Base-by-base conservation (phyloP, 73 alveolate species). In the Breviolum minutum region DNA sequence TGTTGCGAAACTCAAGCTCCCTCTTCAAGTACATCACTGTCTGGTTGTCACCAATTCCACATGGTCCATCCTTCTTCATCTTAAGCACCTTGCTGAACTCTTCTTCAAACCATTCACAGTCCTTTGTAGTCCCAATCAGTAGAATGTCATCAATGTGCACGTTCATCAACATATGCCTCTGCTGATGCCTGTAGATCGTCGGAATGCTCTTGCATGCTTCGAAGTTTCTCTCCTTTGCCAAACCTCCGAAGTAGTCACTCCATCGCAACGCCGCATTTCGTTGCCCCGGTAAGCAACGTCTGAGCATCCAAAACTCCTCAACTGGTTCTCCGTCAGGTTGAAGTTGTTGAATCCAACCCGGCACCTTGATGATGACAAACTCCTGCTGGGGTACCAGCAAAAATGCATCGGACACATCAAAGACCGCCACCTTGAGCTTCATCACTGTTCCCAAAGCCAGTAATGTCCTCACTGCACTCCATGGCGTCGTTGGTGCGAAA, bases 351-450 rank as follows among this genome's bases (percentile, higher is more conserved):
- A 81, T 48, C 90, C 90, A 81, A 4, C 0, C 16, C 2, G 90
- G 90, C 0, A 81, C 69, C 17, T 81, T 69, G 7, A 40, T 54
- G 17, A 13, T 5, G 1, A 81, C 90, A 19, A 54, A 40, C 48
- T 40, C 69, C 32, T 40, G 66, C 70, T 81, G 90, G 1, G 19
- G 22, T 2, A 81, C 90, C 19, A 48, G 70, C 0, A 81, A 3
- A 16, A 48, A n/a, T n/a, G n/a, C n/a, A n/a, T n/a, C n/a, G n/a
- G n/a, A 81, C 90, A 81, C 32, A 40, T 81, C 90, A 66, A 81
- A 8, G 11, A 48, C 68, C 0, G 71, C 13, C 4, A 81, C 7
- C 8, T 16, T 17, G 14, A 40, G 24, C 20, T 13, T 7, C 26
- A 22, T 12, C 8, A 54, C 30, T 40, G 54, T 7, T 0, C 40